phyloP scores from a whole-genome alignment of 768 basidiomycete species.

The Xanthoconium stramineum region DNA sequence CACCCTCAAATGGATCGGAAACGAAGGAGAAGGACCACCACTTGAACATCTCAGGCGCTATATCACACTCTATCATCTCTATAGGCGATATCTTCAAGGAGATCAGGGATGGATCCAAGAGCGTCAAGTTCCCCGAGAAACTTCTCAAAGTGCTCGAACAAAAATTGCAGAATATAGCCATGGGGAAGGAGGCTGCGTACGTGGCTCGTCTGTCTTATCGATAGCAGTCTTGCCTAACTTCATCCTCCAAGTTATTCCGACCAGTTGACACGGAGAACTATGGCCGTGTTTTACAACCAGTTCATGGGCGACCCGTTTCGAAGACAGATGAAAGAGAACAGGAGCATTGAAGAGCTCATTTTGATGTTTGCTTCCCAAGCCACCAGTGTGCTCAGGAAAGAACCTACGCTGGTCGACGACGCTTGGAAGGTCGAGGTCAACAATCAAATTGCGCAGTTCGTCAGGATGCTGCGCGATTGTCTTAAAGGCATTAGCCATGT shows the following conservation, averaged over 20 bases:
- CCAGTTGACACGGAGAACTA: slow-evolving; percentile 82
- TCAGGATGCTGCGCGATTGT: slow-evolving; percentile 81
- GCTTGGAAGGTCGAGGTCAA: slow-evolving; percentile 94
- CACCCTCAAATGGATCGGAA: slow-evolving; percentile 34
- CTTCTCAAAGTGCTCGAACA: slow-evolving; percentile 86
- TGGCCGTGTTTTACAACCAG: slow-evolving; percentile 91
- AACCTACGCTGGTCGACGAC: slow-evolving; percentile 76
- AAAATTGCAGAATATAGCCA: slow-evolving; percentile 87
- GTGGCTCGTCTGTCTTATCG: slow-evolving; percentile 31
- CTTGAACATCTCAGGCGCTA: slow-evolving; percentile 60
- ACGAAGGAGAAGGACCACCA: slow-evolving; percentile 62
- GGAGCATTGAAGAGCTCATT: slow-evolving; percentile 97
- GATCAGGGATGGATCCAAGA: slow-evolving; percentile 73
- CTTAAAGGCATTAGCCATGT: slow-evolving; percentile 71
- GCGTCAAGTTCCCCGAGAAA: slow-evolving; percentile 92
- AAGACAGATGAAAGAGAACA: slow-evolving; percentile 89
- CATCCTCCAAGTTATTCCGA: slow-evolving; percentile 68
- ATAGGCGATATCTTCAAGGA: slow-evolving; percentile 83
- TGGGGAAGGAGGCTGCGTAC: slow-evolving; percentile 88
- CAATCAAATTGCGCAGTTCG: slow-evolving; percentile 86
- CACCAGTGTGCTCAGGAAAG: slow-evolving; percentile 84
- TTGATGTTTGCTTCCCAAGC: slow-evolving; percentile 94
- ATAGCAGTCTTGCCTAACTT: slow-evolving; percentile 5
- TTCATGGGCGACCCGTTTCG: slow-evolving; percentile 84
- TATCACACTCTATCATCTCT: slow-evolving; percentile 51